A percentile compares a stretch with the other conserved stretches of the same genome.
Conservation (phyloP, 306 rosid genomes). For the Hippophae rhamnoides region DNA sequence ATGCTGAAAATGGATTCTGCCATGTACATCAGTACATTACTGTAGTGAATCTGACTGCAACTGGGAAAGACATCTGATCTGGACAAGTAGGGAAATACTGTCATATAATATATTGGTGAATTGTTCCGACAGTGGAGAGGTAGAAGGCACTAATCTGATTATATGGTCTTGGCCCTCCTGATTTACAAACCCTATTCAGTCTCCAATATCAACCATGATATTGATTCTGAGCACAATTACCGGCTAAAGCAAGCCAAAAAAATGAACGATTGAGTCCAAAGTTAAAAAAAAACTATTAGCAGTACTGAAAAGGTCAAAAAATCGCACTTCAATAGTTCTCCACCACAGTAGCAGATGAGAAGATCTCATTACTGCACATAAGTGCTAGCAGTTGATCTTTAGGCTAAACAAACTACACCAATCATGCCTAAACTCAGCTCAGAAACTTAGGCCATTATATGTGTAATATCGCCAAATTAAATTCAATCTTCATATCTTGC, state of each 20-base stretch:
- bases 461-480: constrained; percentile 17
- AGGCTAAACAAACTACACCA: constrained; percentile 20
- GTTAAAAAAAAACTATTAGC: not conserved
- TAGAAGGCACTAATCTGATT: no score
- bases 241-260: not conserved
- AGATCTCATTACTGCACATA: constrained; percentile 13
- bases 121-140: no score
- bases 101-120: not conserved
- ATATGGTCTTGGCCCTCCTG: no score
- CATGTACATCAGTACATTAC: not conserved
- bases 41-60: constrained; percentile 1
- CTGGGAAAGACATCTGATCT: constrained; percentile 3
- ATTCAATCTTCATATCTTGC: constrained; percentile 15
- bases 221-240: not conserved
- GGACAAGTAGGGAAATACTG: not conserved
- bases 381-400: constrained; percentile 10
- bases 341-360: constrained; percentile 17
- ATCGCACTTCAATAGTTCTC: constrained; percentile 15
- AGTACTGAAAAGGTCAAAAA: constrained; percentile 12
- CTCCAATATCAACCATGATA: not conserved
- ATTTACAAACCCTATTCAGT: not conserved
- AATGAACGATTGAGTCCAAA: not conserved
- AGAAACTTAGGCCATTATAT: constrained; percentile 11
- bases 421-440: constrained; percentile 19
- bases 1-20: constrained; percentile 7